Conservation (phyloP, 2,329 filamentous ascomycete species). For the Colletotrichum sidae region DNA sequence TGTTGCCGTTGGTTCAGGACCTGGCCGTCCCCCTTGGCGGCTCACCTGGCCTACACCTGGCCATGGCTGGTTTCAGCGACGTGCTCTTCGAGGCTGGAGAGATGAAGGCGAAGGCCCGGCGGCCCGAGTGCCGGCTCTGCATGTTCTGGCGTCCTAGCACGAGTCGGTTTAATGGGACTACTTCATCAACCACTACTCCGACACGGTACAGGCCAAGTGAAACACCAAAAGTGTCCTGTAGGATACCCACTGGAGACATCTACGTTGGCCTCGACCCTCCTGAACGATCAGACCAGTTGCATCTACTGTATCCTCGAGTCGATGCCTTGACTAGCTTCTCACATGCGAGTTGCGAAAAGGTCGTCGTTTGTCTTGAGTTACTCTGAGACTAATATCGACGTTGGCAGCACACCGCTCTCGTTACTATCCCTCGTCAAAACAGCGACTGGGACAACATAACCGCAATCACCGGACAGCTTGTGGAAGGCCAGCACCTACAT, state of each 20-base stretch:
- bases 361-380: background rate
- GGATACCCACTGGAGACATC: constrained; percentile 47
- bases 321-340: constrained; percentile 62
- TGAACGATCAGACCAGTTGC: constrained; percentile 51
- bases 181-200: constrained; percentile 70
- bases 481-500: constrained; percentile 60
- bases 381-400: background rate
- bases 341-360: background rate
- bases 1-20: constrained; percentile 71
- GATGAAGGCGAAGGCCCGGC: constrained; percentile 57
- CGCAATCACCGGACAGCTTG: constrained; percentile 44
- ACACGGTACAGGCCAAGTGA: constrained; percentile 57
- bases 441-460: constrained; percentile 70
- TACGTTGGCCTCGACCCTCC: constrained; percentile 50
- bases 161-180: constrained; percentile 62
- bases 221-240: constrained; percentile 61
- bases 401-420: constrained; percentile 67
- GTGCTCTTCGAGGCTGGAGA: constrained; percentile 72
- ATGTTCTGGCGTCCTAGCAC: constrained; percentile 23
- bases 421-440: constrained; percentile 67
- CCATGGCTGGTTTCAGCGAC: constrained; percentile 66
- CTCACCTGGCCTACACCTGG: constrained; percentile 58
- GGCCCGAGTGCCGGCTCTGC: constrained; percentile 42
- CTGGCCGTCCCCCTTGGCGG: constrained; percentile 70
- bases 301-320: constrained; percentile 59